Conservation (phyloP, 371 early-diverging fungal species). For the Parasitella parasitica region DNA sequence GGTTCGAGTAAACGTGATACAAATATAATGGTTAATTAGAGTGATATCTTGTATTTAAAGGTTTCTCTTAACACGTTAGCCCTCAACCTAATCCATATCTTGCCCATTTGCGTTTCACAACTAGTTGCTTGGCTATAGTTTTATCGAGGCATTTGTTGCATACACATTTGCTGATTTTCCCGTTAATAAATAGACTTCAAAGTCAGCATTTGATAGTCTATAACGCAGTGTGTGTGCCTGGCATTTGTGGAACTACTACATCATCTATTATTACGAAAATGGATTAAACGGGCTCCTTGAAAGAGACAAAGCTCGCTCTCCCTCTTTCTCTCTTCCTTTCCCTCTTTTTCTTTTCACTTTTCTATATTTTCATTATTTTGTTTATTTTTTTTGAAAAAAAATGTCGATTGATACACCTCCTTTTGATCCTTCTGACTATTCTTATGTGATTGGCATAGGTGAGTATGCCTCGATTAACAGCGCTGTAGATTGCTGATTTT, state of each 20-base stretch:
- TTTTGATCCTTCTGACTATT: slow-evolving; percentile 46
- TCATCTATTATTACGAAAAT: slow-evolving; percentile 6
- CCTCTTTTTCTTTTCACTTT: slow-evolving; percentile 3
- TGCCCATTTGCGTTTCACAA: neutral
- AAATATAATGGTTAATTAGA: neutral
- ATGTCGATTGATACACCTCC: slow-evolving; percentile 36
- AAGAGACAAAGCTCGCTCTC: neutral
- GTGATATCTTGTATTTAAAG: no score
- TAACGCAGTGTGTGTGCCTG: neutral
- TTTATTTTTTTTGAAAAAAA: neutral
- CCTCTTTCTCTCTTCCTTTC: neutral
- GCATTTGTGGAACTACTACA: neutral
- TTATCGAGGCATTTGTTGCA: neutral
- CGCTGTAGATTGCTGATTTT: neutral
- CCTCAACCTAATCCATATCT: neutral
- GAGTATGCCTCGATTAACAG: slow-evolving; percentile 2
- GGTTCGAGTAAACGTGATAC: neutral
- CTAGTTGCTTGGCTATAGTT: neutral
- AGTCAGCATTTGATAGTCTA: neutral
- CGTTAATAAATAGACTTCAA: neutral
- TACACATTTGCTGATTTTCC: neutral
- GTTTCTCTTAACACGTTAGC: no score
- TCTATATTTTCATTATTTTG: neutral
- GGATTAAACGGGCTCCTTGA: slow-evolving; percentile 13
- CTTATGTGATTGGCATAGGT: slow-evolving; percentile 54